phyloP scores from a whole-genome alignment of 176 grass and related monocot species.

The Zoysia japonica region DNA sequence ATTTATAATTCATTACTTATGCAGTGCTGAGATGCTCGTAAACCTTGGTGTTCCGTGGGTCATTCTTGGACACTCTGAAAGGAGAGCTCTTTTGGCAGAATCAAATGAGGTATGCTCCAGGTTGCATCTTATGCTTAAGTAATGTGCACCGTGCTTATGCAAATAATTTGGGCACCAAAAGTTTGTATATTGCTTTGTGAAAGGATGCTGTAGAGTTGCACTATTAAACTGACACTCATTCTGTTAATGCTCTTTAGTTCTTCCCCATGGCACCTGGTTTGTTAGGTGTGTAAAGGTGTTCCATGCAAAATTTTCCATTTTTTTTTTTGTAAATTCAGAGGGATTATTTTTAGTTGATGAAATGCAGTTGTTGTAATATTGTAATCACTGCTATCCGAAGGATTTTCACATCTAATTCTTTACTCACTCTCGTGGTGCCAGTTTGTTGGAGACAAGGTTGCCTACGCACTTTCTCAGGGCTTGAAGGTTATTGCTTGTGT shows the following conservation, averaged over 20 bases:
- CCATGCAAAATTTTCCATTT: not conserved
- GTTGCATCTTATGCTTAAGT: not conserved
- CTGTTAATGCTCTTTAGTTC: not conserved
- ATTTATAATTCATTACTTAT: slow-evolving; percentile 25
- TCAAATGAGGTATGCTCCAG: slow-evolving; percentile 71
- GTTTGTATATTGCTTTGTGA: not conserved
- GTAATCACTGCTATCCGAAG: not conserved
- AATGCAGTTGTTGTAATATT: not conserved
- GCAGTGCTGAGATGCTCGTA: slow-evolving; percentile 90
- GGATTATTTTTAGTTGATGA: not conserved
- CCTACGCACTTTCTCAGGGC: slow-evolving; percentile 85
- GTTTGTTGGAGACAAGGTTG: slow-evolving; percentile 97
- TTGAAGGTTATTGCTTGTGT: slow-evolving; percentile 98
- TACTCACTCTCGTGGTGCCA: slow-evolving; percentile 26
- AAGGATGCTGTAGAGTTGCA: not conserved
- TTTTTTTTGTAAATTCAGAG: not conserved
- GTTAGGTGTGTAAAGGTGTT: not conserved
- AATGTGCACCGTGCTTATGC: not conserved
- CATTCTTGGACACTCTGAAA: slow-evolving; percentile 96
- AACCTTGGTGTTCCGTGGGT: slow-evolving; percentile 91
- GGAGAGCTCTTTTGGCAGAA: slow-evolving; percentile 82
- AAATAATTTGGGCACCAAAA: not conserved
- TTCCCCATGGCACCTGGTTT: not conserved
- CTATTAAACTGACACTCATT: not conserved
- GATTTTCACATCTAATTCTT: not conserved